These are phyloP conservation scores for Beverwykella pulmonaria DNA, from an alignment of 495 filamentous ascomycete genomes.

Conservation along the genomic window DNA sequence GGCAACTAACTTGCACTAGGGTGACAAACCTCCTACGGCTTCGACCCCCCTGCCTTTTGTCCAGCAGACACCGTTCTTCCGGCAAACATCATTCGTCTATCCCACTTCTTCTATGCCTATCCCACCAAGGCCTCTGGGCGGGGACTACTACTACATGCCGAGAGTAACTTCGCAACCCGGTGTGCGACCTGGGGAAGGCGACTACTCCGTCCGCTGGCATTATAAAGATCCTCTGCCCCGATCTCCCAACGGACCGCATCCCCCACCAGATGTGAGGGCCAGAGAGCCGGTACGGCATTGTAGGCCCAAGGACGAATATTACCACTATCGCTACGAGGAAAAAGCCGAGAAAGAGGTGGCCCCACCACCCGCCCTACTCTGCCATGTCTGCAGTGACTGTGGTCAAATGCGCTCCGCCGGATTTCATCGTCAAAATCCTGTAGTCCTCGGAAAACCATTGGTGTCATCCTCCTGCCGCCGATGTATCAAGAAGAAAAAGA, in stretches of 20 bases:
- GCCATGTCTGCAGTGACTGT: slow-evolving; percentile 36
- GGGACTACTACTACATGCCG: background rate
- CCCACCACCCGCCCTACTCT: slow-evolving; percentile 1
- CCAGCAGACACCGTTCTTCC: background rate
- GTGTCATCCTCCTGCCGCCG: slow-evolving; percentile 23
- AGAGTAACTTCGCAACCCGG: background rate
- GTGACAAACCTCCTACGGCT: background rate
- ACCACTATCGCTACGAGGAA: background rate
- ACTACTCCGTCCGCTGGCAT: background rate
- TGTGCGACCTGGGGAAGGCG: background rate
- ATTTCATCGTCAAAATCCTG: slow-evolving; percentile 32
- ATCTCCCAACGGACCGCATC: background rate
- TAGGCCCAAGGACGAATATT: background rate
- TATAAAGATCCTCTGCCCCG: background rate
- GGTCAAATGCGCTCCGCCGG: slow-evolving; percentile 29
- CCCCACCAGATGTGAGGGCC: background rate
- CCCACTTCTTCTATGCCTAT: background rate
- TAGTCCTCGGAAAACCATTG: slow-evolving; percentile 21
- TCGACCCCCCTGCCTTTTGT: background rate
- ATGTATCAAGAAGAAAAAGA: slow-evolving; percentile 25
- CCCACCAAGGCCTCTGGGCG: background rate
- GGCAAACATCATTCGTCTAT: background rate
- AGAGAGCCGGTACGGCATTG: background rate
- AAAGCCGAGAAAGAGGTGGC: background rate
- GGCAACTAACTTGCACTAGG: background rate